Evolutionary conservation across 1,284 basidiomycete genomes (phyloP).

Genomic region (Boletellus deceptivus): DNA sequence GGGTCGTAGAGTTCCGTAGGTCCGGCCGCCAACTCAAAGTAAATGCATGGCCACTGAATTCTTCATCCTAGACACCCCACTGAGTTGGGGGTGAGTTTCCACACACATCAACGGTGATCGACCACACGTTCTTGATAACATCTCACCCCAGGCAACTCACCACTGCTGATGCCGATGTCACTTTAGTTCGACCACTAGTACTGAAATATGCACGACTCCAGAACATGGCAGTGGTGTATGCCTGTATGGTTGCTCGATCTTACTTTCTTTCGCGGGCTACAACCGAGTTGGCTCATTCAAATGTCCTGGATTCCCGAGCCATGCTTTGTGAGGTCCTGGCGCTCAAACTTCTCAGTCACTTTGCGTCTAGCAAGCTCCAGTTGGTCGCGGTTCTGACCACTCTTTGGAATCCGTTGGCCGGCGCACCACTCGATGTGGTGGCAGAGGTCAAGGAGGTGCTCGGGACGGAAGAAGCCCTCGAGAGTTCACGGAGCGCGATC

Average conservation of each 20-base stretch:
- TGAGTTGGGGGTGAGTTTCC: conserved; percentile 76
- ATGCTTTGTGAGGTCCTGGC: conserved; percentile 81
- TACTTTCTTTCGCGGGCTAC: conserved; percentile 44
- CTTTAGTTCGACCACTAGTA: conserved; percentile 77
- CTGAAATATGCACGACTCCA: conserved; percentile 73
- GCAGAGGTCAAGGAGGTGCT: conserved; percentile 58
- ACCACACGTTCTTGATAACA: not conserved
- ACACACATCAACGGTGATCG: not conserved
- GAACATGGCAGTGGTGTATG: conserved; percentile 73
- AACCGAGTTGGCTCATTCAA: conserved; percentile 69
- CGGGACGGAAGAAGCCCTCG: conserved; percentile 52
- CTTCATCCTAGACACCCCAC: conserved; percentile 57
- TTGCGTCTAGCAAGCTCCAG: conserved; percentile 69
- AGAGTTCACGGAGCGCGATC: conserved; percentile 68
- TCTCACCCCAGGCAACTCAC: conserved; percentile 59
- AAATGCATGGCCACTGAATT: conserved; percentile 10
- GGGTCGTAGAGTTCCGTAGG: conserved; percentile 27
- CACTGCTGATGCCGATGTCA: conserved; percentile 82
- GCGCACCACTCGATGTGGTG: conserved; percentile 67
- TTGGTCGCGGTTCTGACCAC: conserved; percentile 75
- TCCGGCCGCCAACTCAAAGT: conserved; percentile 8
- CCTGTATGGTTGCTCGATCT: conserved; percentile 67
- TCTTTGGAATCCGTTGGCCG: conserved; percentile 78
- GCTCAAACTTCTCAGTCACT: conserved; percentile 77
- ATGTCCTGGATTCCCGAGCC: conserved; percentile 68